These are phyloP conservation scores for Xylariaceae sp. DNA, from an alignment of 2,329 filamentous ascomycete species.

Conservation along the genomic window DNA sequence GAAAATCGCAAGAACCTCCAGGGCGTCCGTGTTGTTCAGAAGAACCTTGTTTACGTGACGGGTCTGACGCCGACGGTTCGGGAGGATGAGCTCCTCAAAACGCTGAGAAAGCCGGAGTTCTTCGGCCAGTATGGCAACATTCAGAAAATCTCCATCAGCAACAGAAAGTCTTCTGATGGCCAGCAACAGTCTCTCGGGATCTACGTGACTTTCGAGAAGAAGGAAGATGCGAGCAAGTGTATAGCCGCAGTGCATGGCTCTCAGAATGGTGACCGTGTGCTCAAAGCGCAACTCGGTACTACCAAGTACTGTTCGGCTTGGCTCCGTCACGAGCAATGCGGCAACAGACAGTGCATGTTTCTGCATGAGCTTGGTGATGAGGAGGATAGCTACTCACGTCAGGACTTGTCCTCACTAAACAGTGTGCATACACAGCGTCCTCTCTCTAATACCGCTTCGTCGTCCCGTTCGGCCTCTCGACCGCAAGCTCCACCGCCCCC, in stretches of 20 bases:
- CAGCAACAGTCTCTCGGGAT: conserved; percentile 88
- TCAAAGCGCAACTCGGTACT: conserved; percentile 77
- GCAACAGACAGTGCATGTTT: conserved; percentile 96
- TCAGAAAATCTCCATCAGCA: conserved; percentile 97
- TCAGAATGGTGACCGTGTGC: conserved; percentile 77
- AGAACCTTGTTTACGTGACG: conserved; percentile 97
- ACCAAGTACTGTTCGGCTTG: conserved; percentile 99
- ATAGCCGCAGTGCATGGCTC: conserved; percentile 91
- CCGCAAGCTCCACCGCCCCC: conserved; percentile 36
- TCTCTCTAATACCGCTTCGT: conserved; percentile 47
- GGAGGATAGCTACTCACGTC: conserved; percentile 90
- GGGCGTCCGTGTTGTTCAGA: conserved; percentile 92
- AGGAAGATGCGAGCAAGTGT: conserved; percentile 82
- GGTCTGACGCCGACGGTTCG: conserved; percentile 86
- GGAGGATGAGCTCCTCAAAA: conserved; percentile 88
- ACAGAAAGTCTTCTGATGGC: conserved; percentile 70
- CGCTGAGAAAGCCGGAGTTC: conserved; percentile 82
- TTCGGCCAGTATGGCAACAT: conserved; percentile 99
- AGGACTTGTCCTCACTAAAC: conserved; percentile 92
- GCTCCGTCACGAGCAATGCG: conserved; percentile 87
- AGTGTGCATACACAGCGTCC: conserved; percentile 75
- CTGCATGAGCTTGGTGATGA: conserved; percentile 97
- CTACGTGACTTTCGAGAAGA: conserved; percentile 95
- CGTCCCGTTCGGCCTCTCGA: conserved; percentile 50
- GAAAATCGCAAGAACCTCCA: conserved; percentile 94